Conservation (phyloP, 2,329 filamentous ascomycete species). For the Neofusicoccum kwambonambiense region DNA sequence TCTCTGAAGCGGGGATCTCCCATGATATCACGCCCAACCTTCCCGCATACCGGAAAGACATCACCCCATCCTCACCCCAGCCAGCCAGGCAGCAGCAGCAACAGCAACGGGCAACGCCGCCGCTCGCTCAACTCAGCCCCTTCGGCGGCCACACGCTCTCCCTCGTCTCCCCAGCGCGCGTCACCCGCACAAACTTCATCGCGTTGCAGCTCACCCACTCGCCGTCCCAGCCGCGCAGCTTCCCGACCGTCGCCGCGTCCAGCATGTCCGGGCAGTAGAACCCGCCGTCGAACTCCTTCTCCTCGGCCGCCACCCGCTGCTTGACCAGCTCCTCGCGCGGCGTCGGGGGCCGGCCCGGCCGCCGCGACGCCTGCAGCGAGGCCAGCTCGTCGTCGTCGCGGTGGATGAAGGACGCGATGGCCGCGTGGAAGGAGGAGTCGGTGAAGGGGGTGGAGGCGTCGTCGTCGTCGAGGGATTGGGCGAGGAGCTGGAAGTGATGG, state of each 20-base stretch:
- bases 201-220: conserved; percentile 78
- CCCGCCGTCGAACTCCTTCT: conserved; percentile 78
- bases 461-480: conserved; percentile 40
- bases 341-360: conserved; percentile 75
- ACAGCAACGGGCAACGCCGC: too few relatives aligned
- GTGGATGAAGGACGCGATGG: conserved; percentile 49
- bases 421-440: conserved; percentile 55
- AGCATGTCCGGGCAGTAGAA: conserved; percentile 85
- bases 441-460: conserved; percentile 50
- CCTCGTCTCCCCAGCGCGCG: conserved; percentile 61
- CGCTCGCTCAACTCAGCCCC: conserved; percentile 19
- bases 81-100: too few relatives aligned
- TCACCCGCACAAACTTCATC: conserved; percentile 74
- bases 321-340: conserved; percentile 75
- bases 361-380: conserved; percentile 64
- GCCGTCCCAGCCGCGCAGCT: conserved; percentile 74
- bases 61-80: conserved; percentile 7
- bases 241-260: conserved; percentile 61
- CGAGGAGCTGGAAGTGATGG: conserved; percentile 66
- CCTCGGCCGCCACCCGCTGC: conserved; percentile 67
- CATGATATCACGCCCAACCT: background rate
- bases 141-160: conserved; percentile 76
- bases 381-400: conserved; percentile 71
- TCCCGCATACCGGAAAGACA: background rate
- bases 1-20: background rate